Evolutionary conservation across 495 filamentous ascomycete genomes (phyloP), one percentile per base, ranked within the genome.

Genomic region (Hypoxylon intermedium): DNA sequence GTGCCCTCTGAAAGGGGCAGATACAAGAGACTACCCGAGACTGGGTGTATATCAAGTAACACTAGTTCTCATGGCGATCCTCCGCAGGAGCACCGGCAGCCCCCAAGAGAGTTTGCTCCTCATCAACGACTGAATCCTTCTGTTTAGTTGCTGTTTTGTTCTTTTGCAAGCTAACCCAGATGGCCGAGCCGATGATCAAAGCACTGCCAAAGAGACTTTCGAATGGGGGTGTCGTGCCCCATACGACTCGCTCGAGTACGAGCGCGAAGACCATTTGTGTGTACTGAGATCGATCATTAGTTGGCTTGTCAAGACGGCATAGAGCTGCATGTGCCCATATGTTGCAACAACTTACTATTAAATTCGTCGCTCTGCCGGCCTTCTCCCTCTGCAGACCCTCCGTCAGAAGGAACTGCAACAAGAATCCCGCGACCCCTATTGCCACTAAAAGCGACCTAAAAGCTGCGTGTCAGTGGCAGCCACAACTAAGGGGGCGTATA

Each of bases 241-340:
- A 93, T 28, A 93, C 78, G 2, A 89, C 67, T 58, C 88, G 84
- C 64, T 95, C 91, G 63, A 88, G 89, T 12, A 82, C 76, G 16
- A 93, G 70, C 2, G 90, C 90, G 67, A 95, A 92, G 9, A 95
- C 72, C 84, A 95, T 88, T 76, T 92, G 89, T 30, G 83, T 88
- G 68, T 92, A 94, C 33, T 72, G 36, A 18, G 47, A 9, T 11
- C 21, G 12, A 20, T 21, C 5, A 2, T 62, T 28, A 63, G n/a
- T n/a, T n/a, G n/a, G 49, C 13, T 45, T 19, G 2, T 16, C 21
- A 6, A n/a, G 19, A 33, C 7, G 2, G 13, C 21, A 6, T n/a
- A 38, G 18, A 2, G 12, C 11, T 0, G 11, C 18, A 15, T 23
- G 28, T 38, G 16, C 11, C 1, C 9, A 2, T 0, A 33, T 42